Base-by-base conservation (phyloP, 2,329 filamentous ascomycete species). In the Colletotrichum sp. region DNA sequence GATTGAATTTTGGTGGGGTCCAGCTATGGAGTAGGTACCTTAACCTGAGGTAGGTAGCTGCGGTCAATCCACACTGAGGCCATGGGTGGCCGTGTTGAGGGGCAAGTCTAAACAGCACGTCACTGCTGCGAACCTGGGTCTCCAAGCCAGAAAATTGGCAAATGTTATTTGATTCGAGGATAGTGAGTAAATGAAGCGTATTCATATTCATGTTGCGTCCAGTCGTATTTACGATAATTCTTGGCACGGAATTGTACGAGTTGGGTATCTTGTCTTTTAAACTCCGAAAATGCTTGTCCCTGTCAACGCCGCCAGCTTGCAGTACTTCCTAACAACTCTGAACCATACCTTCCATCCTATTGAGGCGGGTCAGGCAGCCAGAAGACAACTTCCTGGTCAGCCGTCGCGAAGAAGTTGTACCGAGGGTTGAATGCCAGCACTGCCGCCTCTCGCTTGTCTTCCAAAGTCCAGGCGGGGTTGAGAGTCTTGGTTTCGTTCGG, bases 341-440 rank as follows among this genome's bases (percentile, higher is more conserved):
- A 18, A 21, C 30, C 36, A 57, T 28, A 32, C 15, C 39, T 30
- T 26, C 32, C 24, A 65, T 71, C 77, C 82, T 84, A 91, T 9
- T 86, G 85, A 80, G 91, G 88, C 59, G 92, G 90, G 82, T 95
- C 94, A 2, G 94, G 94, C 44, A 95, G 84, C 94, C 94, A 96
- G 80, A 96, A 95, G 24, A 95, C 86, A 76, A 95, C 87, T 70
- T 98, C 96, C 81, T 94, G 94, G 80, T 99, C 96, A 5, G 95
- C 97, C 60, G 94, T 97, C 10, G 95, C 96, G 79, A 99, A 90
- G 87, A 98, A 93, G 84, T 99, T 98, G 85, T 94, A 97, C 66
- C 96, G 91, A 30, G 96, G 97, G 82, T 98, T 99, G 83, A 96
- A 97, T 26, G 94, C 95, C 57, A 98, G 89, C 15, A 98, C 90